Conservation (phyloP, 2,329 filamentous ascomycete species). For the Colletotrichum sp. region DNA sequence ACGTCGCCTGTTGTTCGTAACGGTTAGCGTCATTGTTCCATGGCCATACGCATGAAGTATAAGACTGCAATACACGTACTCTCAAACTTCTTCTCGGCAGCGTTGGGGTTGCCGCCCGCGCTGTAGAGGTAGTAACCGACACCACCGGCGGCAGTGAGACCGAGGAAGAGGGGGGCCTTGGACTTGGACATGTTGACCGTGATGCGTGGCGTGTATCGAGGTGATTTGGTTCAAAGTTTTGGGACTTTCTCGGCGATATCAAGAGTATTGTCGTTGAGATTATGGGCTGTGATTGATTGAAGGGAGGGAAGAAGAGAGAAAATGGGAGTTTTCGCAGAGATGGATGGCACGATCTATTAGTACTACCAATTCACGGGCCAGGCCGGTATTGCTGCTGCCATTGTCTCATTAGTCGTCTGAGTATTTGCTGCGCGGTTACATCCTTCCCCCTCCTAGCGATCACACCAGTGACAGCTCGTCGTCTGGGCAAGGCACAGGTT, state of each 20-base stretch:
- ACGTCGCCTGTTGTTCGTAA: constrained; percentile 68
- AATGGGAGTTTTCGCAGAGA: background rate
- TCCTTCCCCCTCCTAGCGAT: constrained; percentile 3
- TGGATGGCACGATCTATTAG: constrained; percentile 20
- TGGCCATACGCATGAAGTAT: too few species aligned
- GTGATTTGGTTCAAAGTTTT: background rate
- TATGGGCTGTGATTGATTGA: constrained; percentile 4
- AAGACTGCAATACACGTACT: constrained; percentile 56
- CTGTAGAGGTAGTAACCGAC: constrained; percentile 91
- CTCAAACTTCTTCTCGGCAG: constrained; percentile 86
- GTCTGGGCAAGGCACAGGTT: background rate
- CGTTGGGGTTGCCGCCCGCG: constrained; percentile 80
- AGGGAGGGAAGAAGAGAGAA: background rate
- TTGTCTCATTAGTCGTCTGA: constrained; percentile 7
- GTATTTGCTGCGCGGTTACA: constrained; percentile 1
- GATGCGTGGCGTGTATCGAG: background rate
- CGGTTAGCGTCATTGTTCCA: background rate
- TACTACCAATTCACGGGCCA: constrained; percentile 6
- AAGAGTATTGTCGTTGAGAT: background rate
- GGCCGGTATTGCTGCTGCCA: background rate
- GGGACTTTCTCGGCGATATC: background rate
- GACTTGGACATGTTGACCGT: constrained; percentile 49
- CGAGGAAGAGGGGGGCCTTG: constrained; percentile 55
- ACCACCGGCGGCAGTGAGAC: constrained; percentile 68
- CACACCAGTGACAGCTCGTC: constrained; percentile 1